These are phyloP conservation scores for Mycosarcoma maydis DNA, from an alignment of 1,284 basidiomycete species.

Conservation along the genomic window DNA sequence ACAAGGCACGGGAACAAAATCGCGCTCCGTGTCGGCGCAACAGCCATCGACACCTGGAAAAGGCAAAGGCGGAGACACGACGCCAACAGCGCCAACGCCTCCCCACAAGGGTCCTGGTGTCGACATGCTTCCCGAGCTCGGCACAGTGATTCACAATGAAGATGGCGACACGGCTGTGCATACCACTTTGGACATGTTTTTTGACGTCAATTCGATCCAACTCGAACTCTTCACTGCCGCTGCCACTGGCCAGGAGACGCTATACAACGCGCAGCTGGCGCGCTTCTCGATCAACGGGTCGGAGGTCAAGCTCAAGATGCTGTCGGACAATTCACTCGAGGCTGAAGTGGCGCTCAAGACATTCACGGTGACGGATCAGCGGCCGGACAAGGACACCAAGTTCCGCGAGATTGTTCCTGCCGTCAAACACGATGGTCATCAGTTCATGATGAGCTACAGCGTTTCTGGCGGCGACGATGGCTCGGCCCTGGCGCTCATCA, in stretches of 20 bases:
- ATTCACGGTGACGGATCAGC: slow-evolving; percentile 89
- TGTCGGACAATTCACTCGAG: slow-evolving; percentile 84
- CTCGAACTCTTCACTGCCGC: slow-evolving; percentile 87
- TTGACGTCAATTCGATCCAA: slow-evolving; percentile 79
- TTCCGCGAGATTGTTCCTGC: slow-evolving; percentile 97
- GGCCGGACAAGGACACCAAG: slow-evolving; percentile 78
- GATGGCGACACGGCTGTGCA: slow-evolving; percentile 47
- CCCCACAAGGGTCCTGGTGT: slow-evolving; percentile 55
- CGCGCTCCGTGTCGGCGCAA: slow-evolving; percentile 11
- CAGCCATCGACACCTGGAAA: slow-evolving; percentile 15
- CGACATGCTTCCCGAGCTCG: slow-evolving; percentile 71
- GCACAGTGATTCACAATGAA: slow-evolving; percentile 63
- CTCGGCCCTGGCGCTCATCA: slow-evolving; percentile 80
- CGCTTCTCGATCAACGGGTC: slow-evolving; percentile 85
- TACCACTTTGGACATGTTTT: slow-evolving; percentile 78
- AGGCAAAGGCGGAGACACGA: slow-evolving; percentile 13
- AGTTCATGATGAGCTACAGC: slow-evolving; percentile 92
- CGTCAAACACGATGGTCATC: slow-evolving; percentile 86
- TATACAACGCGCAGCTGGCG: slow-evolving; percentile 84
- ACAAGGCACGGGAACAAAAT: neutral
- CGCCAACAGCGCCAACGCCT: slow-evolving; percentile 15
- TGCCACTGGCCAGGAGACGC: slow-evolving; percentile 73
- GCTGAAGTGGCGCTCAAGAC: slow-evolving; percentile 87
- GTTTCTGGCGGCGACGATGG: slow-evolving; percentile 73
- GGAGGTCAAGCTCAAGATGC: slow-evolving; percentile 81